Percentiles rank a stretch among this genome's conserved stretches.
These are phyloP conservation scores for Aspergillus japonicus DNA, from an alignment of 2,329 filamentous ascomycete species.

Conservation along the genomic window DNA sequence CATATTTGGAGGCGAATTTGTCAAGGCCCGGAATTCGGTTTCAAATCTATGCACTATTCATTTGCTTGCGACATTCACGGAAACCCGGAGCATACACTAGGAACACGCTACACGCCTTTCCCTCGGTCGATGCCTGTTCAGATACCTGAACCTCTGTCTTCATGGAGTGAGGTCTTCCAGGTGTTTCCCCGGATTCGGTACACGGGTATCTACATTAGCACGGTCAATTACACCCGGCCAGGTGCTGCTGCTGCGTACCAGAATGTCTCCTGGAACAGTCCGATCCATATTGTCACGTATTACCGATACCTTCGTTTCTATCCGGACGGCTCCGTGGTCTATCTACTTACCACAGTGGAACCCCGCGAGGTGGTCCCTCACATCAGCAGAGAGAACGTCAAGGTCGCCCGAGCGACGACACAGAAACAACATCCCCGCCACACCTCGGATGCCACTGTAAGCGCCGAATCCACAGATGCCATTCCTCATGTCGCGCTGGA, in stretches of 20 bases:
- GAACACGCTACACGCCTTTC: slow-evolving; percentile 36
- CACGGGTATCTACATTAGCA: slow-evolving; percentile 94
- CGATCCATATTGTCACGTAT: slow-evolving; percentile 94
- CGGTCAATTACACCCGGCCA: slow-evolving; percentile 87
- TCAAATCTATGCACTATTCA: slow-evolving; percentile 77
- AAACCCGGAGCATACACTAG: slow-evolving; percentile 34
- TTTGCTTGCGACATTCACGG: slow-evolving; percentile 64
- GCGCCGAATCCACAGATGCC: slow-evolving; percentile 28
- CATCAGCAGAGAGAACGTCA: slow-evolving; percentile 69
- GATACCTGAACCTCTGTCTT: slow-evolving; percentile 44
- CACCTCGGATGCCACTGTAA: slow-evolving; percentile 40
- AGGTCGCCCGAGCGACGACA: slow-evolving; percentile 31
- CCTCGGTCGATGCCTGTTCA: slow-evolving; percentile 28
- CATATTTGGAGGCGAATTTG: slow-evolving; percentile 80
- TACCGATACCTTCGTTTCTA: slow-evolving; percentile 96
- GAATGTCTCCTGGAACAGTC: slow-evolving; percentile 72
- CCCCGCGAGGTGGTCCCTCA: slow-evolving; percentile 85
- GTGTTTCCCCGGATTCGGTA: slow-evolving; percentile 83
- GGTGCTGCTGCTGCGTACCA: slow-evolving; percentile 68
- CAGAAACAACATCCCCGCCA: slow-evolving; percentile 39
- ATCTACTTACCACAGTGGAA: slow-evolving; percentile 75
- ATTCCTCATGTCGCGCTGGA: slow-evolving; percentile 43
- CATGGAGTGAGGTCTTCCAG: slow-evolving; percentile 71
- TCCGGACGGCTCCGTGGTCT: slow-evolving; percentile 80
- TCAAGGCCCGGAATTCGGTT: slow-evolving; percentile 70